Conservation (phyloP, 2,329 filamentous ascomycete genomes). For the Neocucurbitaria cava region DNA sequence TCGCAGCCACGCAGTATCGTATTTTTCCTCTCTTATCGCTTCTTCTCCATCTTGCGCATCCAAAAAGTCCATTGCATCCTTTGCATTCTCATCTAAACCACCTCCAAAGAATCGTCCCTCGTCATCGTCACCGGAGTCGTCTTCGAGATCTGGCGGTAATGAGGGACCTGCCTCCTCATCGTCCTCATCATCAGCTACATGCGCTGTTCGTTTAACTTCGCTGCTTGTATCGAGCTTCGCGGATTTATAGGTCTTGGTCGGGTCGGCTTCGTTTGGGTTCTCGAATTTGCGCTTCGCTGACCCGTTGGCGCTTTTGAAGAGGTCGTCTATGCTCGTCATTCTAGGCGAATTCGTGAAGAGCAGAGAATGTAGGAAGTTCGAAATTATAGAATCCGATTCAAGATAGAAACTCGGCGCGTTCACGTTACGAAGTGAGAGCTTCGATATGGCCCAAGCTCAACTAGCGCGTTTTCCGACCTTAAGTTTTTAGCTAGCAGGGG, state of each 20-base stretch:
- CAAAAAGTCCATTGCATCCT: constrained; percentile 85
- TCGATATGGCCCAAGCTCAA: constrained; percentile 4
- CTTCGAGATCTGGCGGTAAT: constrained; percentile 62
- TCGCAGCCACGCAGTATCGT: constrained; percentile 84
- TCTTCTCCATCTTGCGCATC: constrained; percentile 69
- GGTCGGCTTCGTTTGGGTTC: constrained; percentile 59
- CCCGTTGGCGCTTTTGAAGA: constrained; percentile 65
- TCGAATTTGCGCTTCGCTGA: constrained; percentile 67
- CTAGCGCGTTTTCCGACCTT: constrained; percentile 4
- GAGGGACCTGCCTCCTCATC: constrained; percentile 60
- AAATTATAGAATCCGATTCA: not conserved
- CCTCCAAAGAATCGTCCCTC: constrained; percentile 96
- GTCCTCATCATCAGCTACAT: constrained; percentile 57
- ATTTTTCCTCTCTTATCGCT: constrained; percentile 69
- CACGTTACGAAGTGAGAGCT: not conserved
- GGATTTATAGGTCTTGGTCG: constrained; percentile 67
- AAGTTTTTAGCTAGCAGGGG: too few relatives aligned
- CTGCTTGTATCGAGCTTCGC: constrained; percentile 61
- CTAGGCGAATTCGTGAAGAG: not conserved
- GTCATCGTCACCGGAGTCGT: constrained; percentile 71
- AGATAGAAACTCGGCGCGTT: constrained; percentile 5
- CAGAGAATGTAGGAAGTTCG: not conserved
- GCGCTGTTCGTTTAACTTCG: constrained; percentile 58
- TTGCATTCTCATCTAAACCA: constrained; percentile 81
- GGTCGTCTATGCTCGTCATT: constrained; percentile 68